Evolutionary conservation across 2,329 filamentous ascomycete species (phyloP), one percentile per base, ranked within the genome.

Genomic region (Emericellopsis atlantica): DNA sequence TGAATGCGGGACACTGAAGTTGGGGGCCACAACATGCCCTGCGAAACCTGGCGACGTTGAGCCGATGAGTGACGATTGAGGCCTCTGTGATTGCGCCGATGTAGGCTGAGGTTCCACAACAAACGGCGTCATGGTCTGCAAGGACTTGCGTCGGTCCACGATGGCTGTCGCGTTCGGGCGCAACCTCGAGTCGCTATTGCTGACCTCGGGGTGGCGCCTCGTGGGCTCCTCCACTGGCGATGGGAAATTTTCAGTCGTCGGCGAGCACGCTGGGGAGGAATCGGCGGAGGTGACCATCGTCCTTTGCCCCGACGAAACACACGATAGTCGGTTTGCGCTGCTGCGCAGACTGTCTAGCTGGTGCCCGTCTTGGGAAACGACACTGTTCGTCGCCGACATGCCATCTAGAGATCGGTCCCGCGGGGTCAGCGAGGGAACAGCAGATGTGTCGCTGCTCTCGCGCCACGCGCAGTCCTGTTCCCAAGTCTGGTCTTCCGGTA

Each of bases 291-390:
- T 79, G 7, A 78, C 51, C 22, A 75, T 59, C 4, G 77, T 81
- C 43, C 72, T 65, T 51, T 79, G 74, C 6, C 72, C 72, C 5
- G 74, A 77, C 2, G 77, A 81, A 32, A 77, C 64, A 46, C 67
- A 72, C 0, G 77, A 81, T 5, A 76, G 62, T 6, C 77, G 68
- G 45, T 76, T 68, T 2, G 64, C 62, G 51, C 67, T 74, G 36
- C 79, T 72, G 23, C 74, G 64, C 21, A 80, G 57, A 40, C 54
- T 72, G 12, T 81, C 75, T 6, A 80, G 59, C 40, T 74, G 72
- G 24, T 66, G 65, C 14, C 72, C 75, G 43, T 81, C 76, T 12
- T 74, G 69, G 0, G 76, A 80, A 24, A 70, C 59, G 37, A 74
- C 53, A 51, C 74, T 77, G 45, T 71, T 75, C 14, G 72, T 71